phyloP scores from a whole-genome alignment of 768 basidiomycete species.

The Pleurotus djamor region DNA sequence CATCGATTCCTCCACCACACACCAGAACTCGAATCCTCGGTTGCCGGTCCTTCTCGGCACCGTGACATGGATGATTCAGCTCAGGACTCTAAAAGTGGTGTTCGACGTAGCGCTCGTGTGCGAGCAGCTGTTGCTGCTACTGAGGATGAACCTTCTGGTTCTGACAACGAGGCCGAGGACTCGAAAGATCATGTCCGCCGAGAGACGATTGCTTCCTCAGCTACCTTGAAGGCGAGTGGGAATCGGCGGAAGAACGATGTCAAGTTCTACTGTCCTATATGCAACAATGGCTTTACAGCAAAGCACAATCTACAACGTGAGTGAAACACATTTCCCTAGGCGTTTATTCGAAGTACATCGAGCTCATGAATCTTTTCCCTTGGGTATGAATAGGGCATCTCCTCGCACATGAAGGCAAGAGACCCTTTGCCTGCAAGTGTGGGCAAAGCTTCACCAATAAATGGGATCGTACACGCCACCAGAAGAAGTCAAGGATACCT shows the following conservation, averaged over 20 bases:
- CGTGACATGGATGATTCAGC: not conserved
- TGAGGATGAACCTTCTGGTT: conserved; percentile 3
- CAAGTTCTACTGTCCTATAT: conserved; percentile 1
- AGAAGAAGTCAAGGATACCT: conserved; percentile 5
- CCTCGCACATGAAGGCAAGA: not conserved
- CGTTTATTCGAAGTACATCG: no score
- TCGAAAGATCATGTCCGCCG: not conserved
- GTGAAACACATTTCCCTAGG: not conserved
- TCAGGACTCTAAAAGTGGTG: not conserved
- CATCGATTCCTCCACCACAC: not conserved
- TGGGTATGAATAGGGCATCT: not conserved
- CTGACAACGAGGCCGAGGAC: not conserved
- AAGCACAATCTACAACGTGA: conserved; percentile 7
- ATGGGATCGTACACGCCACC: conserved; percentile 6
- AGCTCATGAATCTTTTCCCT: no score
- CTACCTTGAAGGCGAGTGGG: conserved; percentile 2
- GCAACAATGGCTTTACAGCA: conserved; percentile 1
- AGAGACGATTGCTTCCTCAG: conserved; percentile 3
- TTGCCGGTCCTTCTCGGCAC: not conserved
- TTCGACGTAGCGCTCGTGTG: not conserved
- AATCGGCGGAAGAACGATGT: conserved; percentile 3
- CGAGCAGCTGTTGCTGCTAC: not conserved
- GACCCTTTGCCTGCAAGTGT: conserved; percentile 3
- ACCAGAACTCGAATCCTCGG: not conserved
- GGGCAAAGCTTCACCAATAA: conserved; percentile 4